These are phyloP conservation scores for Pyricularia sp. DNA, from an alignment of 2,329 filamentous ascomycete genomes.

Conservation along the genomic window DNA sequence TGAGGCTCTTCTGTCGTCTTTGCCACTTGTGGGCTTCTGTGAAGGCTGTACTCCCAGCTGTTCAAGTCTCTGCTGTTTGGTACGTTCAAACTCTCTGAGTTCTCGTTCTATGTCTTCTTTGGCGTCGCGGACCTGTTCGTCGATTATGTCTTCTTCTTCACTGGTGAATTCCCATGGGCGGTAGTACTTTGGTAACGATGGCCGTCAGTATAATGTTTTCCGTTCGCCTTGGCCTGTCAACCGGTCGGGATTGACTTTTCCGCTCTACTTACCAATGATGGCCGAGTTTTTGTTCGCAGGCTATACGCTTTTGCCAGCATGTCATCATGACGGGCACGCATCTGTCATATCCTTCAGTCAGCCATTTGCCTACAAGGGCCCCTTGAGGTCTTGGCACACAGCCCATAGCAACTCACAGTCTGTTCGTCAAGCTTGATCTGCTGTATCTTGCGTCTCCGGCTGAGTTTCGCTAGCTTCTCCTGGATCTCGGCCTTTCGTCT, in stretches of 20 bases:
- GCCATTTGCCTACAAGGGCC: not conserved
- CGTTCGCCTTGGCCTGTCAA: not conserved
- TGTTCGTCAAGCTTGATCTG: slow-evolving; percentile 69
- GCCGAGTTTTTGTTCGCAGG: slow-evolving; percentile 61
- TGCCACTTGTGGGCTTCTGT: slow-evolving; percentile 3
- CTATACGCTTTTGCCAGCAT: slow-evolving; percentile 63
- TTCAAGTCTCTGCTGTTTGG: slow-evolving; percentile 31
- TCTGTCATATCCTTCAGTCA: slow-evolving; percentile 35
- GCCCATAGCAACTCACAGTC: slow-evolving; percentile 40
- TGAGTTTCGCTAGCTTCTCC: slow-evolving; percentile 50
- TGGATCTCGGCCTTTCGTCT: slow-evolving; percentile 50
- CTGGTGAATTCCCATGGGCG: slow-evolving; percentile 68
- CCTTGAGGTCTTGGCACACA: not conserved
- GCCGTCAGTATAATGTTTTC: not conserved
- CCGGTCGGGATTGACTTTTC: not conserved
- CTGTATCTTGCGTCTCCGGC: slow-evolving; percentile 52
- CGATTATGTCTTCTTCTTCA: slow-evolving; percentile 62
- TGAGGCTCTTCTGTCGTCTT: slow-evolving; percentile 16
- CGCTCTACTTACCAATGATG: slow-evolving; percentile 56
- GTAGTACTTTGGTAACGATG: slow-evolving; percentile 55
- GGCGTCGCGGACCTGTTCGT: slow-evolving; percentile 57
- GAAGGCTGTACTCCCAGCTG: slow-evolving; percentile 20
- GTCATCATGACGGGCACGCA: slow-evolving; percentile 65
- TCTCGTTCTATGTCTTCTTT: slow-evolving; percentile 58
- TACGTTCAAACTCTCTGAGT: slow-evolving; percentile 48